Evolutionary conservation across 2,329 filamentous ascomycete genomes (phyloP).

Genomic region (Trichoderma brevicompactum): DNA sequence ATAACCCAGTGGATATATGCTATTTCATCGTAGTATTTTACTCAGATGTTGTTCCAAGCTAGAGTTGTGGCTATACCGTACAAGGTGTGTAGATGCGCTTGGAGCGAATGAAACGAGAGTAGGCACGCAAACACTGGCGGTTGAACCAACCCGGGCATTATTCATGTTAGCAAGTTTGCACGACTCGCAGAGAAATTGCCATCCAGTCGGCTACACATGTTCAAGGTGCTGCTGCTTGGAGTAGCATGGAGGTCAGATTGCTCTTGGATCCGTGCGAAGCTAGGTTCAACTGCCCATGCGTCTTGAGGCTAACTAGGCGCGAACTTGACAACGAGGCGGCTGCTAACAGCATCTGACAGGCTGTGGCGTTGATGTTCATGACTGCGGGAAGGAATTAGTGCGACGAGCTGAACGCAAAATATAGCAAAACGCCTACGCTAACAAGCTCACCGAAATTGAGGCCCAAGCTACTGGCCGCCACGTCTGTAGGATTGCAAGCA

Average conservation of each 20-base stretch:
- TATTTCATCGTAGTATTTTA: not conserved
- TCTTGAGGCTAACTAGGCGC: not conserved
- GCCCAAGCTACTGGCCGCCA: constrained; percentile 9
- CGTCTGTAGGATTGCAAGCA: not conserved
- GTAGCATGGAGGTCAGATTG: not conserved
- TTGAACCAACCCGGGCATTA: not conserved
- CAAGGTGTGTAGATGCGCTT: not conserved
- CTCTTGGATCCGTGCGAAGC: constrained; percentile 1
- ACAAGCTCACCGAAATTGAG: constrained; percentile 11
- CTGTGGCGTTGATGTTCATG: constrained; percentile 8
- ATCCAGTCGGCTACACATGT: not conserved
- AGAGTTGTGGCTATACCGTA: not conserved
- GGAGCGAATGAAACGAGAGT: not conserved
- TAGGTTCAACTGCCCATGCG: not conserved
- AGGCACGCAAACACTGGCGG: not conserved
- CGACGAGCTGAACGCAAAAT: constrained; percentile 8
- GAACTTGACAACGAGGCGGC: not conserved
- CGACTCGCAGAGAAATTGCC: constrained; percentile 1
- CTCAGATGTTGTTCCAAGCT: too few species aligned
- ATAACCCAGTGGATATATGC: not conserved
- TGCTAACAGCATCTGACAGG: constrained; percentile 19
- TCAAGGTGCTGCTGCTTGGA: not conserved
- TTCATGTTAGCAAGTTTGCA: not conserved
- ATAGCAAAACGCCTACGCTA: constrained; percentile 12
- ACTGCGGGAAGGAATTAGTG: constrained; percentile 9